Evolutionary conservation across 495 filamentous ascomycete species (phyloP), one percentile per base, ranked within the genome.

Genomic region (Baudoinia panamericana): DNA sequence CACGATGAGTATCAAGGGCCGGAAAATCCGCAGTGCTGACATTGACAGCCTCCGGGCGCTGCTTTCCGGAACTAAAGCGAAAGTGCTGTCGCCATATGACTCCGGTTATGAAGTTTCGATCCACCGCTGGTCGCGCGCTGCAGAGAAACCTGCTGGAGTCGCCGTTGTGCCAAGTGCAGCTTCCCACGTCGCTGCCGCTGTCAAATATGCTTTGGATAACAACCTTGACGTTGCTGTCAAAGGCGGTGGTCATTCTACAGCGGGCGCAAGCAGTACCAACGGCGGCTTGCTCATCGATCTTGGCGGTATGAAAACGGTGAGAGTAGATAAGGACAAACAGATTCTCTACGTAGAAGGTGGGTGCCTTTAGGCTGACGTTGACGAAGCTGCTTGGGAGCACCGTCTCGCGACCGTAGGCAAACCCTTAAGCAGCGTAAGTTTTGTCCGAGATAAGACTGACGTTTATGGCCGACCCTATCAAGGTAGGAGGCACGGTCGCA

Each of bases 401-500:
- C 67, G 64, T 0, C 56, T 77, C 12, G 73, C 70, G 8, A 66
- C 64, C 9, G 73, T 77, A 4, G 74, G n/a, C n/a, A n/a, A n/a
- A n/a, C n/a, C n/a, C n/a, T n/a, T n/a, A n/a, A n/a, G n/a, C n/a
- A n/a, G n/a, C n/a, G n/a, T n/a, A n/a, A n/a, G n/a, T n/a, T n/a
- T n/a, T n/a, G n/a, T n/a, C n/a, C n/a, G n/a, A n/a, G n/a, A n/a
- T n/a, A n/a, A n/a, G n/a, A n/a, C n/a, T n/a, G n/a, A n/a, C n/a
- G n/a, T n/a, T n/a, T n/a, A n/a, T n/a, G n/a, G n/a, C n/a, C n/a
- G n/a, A n/a, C n/a, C n/a, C n/a, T n/a, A n/a, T n/a, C n/a, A n/a
- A n/a, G n/a, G n/a, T n/a, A n/a, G n/a, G 72, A 4, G 74, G 74
- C 5, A 76, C 71, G 0, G 71, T 75, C 13, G 72, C 72, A 46